These are phyloP conservation scores for Neurospora tetraspora DNA, from an alignment of 495 filamentous ascomycete species.

Conservation along the genomic window DNA sequence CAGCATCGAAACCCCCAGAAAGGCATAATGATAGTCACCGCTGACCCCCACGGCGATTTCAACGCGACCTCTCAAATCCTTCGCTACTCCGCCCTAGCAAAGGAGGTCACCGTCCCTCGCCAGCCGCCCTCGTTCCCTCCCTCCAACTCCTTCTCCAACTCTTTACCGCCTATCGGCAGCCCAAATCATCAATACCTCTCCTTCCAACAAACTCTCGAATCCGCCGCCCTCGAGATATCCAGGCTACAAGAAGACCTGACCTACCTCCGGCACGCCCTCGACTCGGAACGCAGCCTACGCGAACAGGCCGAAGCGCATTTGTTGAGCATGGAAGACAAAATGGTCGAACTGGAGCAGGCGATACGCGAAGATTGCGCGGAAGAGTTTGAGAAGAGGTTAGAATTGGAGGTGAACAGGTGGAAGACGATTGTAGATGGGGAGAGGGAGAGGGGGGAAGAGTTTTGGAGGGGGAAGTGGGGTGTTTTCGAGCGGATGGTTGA, in stretches of 20 bases:
- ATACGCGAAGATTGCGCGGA: slow-evolving; percentile 81
- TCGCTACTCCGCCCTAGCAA: slow-evolving; percentile 85
- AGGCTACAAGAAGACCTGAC: slow-evolving; percentile 69
- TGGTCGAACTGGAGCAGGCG: slow-evolving; percentile 65
- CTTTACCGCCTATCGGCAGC: slow-evolving; percentile 18
- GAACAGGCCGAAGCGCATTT: slow-evolving; percentile 51
- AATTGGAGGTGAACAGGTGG: slow-evolving; percentile 66
- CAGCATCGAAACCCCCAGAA: slow-evolving; percentile 57
- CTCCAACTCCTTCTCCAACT: slow-evolving; percentile 27
- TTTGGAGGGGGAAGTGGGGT: slow-evolving; percentile 84
- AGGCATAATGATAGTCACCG: slow-evolving; percentile 92
- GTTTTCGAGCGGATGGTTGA: slow-evolving; percentile 51
- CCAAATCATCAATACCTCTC: slow-evolving; percentile 16
- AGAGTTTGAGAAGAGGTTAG: slow-evolving; percentile 74
- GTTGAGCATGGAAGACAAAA: slow-evolving; percentile 53
- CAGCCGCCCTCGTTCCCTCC: slow-evolving; percentile 14
- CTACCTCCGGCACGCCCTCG: slow-evolving; percentile 52
- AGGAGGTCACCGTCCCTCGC: slow-evolving; percentile 86
- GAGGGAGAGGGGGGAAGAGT: slow-evolving; percentile 65
- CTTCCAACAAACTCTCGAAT: slow-evolving; percentile 51
- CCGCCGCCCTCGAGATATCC: slow-evolving; percentile 62
- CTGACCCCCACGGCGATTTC: slow-evolving; percentile 88
- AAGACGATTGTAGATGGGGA: slow-evolving; percentile 62
- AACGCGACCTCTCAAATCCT: slow-evolving; percentile 95
- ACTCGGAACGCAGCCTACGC: slow-evolving; percentile 42